Conservation (phyloP, 495 filamentous ascomycete genomes). For the Penicillium robsamsonii region DNA sequence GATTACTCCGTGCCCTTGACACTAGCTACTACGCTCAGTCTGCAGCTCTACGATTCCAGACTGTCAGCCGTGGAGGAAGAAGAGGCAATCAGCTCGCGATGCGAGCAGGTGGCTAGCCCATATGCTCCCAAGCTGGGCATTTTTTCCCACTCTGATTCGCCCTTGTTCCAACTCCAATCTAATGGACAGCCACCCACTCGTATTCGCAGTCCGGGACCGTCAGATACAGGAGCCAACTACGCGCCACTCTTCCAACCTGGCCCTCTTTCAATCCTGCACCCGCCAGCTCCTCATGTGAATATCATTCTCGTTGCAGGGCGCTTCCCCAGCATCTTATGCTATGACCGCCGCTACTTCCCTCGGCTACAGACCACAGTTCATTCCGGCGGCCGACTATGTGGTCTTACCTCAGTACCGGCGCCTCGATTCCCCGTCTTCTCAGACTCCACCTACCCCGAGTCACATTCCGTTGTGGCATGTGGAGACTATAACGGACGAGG, state of each 20-base stretch:
- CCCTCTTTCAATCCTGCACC: constrained; percentile 78
- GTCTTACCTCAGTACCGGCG: constrained; percentile 70
- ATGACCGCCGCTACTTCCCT: constrained; percentile 85
- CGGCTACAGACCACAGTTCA: constrained; percentile 73
- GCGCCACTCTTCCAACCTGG: constrained; percentile 78
- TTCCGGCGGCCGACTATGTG: constrained; percentile 78
- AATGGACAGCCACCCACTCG: constrained; percentile 42
- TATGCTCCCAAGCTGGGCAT: constrained; percentile 32
- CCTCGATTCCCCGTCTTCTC: constrained; percentile 51
- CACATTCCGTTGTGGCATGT: constrained; percentile 71
- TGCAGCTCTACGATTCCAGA: constrained; percentile 83
- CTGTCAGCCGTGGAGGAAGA: constrained; percentile 43
- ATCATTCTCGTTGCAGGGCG: constrained; percentile 68
- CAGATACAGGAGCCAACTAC: constrained; percentile 49
- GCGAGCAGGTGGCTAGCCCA: constrained; percentile 34
- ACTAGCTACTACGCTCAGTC: constrained; percentile 75
- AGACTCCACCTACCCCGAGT: constrained; percentile 50
- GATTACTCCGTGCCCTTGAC: constrained; percentile 71
- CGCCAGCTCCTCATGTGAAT: constrained; percentile 54
- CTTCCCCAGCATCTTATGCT: constrained; percentile 86
- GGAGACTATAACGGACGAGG: constrained; percentile 96
- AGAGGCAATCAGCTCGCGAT: constrained; percentile 42
- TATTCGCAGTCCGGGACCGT: constrained; percentile 42
- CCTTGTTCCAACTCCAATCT: constrained; percentile 38
- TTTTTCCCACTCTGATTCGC: constrained; percentile 40